Percentiles rank a stretch among this genome's conserved stretches.
These are phyloP conservation scores for Vitis cinerea DNA, from an alignment of 164 flowering plant species.

Conservation along the genomic window DNA sequence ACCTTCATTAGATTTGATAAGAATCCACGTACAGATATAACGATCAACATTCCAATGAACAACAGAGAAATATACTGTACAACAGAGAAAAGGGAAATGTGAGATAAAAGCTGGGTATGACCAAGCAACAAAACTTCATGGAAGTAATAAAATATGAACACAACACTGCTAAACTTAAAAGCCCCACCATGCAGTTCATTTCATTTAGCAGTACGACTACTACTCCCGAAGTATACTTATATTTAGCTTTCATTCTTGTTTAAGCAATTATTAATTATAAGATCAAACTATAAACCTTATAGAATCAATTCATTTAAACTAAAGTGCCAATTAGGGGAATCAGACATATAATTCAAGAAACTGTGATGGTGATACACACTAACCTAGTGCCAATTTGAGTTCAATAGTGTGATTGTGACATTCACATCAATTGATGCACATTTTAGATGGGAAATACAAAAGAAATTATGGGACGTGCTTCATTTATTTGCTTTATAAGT, in stretches of 20 bases:
- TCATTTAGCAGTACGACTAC: background rate
- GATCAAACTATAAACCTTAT: too few species aligned
- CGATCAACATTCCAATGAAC: constrained; percentile 92
- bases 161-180: background rate
- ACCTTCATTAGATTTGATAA: constrained; percentile 94
- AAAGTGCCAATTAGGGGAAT: too few species aligned
- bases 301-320: too few species aligned
- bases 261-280: too few species aligned
- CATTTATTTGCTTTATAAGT: too few species aligned
- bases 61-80: constrained; percentile 89
- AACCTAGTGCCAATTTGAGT: too few species aligned
- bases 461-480: too few species aligned
- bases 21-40: constrained; percentile 93
- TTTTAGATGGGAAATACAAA: too few species aligned
- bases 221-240: background rate
- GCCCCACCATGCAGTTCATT: background rate
- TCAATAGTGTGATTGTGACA: too few species aligned
- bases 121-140: background rate
- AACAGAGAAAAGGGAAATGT: constrained; percentile 12
- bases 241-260: background rate
- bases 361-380: too few species aligned
- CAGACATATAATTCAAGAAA: too few species aligned
- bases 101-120: background rate
- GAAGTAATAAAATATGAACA: constrained; percentile 1
- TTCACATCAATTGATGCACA: too few species aligned